Evolutionary conservation across 1,284 basidiomycete species (phyloP).

Genomic region (Dichomitus squalens): DNA sequence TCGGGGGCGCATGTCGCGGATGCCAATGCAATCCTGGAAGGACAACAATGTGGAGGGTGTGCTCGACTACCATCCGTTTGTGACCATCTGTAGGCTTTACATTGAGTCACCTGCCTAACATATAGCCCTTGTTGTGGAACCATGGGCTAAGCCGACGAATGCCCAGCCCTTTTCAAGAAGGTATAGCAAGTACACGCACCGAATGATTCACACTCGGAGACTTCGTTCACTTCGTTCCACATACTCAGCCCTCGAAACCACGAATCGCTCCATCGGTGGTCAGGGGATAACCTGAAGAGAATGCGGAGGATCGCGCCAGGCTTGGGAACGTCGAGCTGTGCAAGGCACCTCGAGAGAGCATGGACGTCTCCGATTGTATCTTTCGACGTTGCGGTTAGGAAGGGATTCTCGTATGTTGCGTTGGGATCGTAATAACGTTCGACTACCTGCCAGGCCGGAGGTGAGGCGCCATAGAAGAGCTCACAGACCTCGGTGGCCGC

Average conservation of each 20-base stretch:
- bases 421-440: slow-evolving; percentile 68
- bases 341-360: slow-evolving; percentile 55
- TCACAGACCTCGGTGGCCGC: slow-evolving; percentile 69
- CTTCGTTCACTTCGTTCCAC: slow-evolving; percentile 74
- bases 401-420: slow-evolving; percentile 76
- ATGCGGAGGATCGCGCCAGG: slow-evolving; percentile 61
- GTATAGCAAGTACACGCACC: slow-evolving; percentile 47
- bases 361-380: slow-evolving; percentile 71
- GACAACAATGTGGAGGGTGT: slow-evolving; percentile 45
- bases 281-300: slow-evolving; percentile 50
- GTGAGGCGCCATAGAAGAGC: slow-evolving; percentile 61
- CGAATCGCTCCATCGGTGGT: slow-evolving; percentile 34
- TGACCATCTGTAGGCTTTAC: slow-evolving; percentile 56
- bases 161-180: not conserved
- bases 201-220: slow-evolving; percentile 75
- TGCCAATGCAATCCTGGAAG: slow-evolving; percentile 39
- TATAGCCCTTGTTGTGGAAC: not conserved
- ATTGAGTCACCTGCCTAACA: not conserved
- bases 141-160: too few relatives aligned
- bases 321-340: slow-evolving; percentile 62
- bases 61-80: slow-evolving; percentile 70
- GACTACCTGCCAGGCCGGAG: slow-evolving; percentile 48
- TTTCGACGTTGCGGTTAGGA: slow-evolving; percentile 72
- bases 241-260: slow-evolving; percentile 61
- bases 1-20: not conserved